Conservation (phyloP, 441 rosid species). For the Aleurites moluccanus region DNA sequence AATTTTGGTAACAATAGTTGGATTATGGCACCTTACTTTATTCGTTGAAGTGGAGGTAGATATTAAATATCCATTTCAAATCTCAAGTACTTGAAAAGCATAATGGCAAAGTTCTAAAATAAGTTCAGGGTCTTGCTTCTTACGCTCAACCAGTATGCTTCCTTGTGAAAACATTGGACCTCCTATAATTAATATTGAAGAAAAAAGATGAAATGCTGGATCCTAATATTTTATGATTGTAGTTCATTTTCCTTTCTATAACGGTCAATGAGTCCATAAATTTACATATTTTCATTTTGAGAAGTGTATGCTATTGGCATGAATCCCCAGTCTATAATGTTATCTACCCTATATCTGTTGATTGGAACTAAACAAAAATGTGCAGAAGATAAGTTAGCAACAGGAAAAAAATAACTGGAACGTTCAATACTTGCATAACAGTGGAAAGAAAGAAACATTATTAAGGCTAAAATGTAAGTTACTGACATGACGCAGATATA, state of each 20-base stretch:
- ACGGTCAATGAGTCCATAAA: not conserved
- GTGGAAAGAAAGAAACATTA: not conserved
- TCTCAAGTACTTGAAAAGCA: not conserved
- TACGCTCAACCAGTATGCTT: not conserved
- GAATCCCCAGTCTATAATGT: not conserved
- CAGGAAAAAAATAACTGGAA: not conserved
- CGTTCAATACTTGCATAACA: not conserved
- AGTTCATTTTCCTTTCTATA: not conserved
- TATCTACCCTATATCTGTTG: not conserved
- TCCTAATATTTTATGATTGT: not conserved
- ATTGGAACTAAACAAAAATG: not conserved
- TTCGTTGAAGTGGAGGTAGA: not conserved
- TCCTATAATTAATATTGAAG: not conserved
- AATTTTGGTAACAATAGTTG: not conserved
- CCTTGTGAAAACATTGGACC: not conserved
- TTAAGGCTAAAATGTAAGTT: not conserved
- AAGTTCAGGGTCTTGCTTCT: not conserved
- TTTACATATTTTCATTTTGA: not conserved
- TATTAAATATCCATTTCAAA: not conserved
- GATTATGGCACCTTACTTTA: not conserved
- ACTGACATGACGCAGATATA: not conserved
- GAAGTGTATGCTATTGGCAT: not conserved
- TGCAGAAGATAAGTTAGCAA: constrained; percentile 21
- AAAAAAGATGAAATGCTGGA: not conserved
- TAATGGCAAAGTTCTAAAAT: not conserved